Base-by-base conservation (phyloP, 2,329 filamentous ascomycete genomes). In the Paradendryphiella salina region DNA sequence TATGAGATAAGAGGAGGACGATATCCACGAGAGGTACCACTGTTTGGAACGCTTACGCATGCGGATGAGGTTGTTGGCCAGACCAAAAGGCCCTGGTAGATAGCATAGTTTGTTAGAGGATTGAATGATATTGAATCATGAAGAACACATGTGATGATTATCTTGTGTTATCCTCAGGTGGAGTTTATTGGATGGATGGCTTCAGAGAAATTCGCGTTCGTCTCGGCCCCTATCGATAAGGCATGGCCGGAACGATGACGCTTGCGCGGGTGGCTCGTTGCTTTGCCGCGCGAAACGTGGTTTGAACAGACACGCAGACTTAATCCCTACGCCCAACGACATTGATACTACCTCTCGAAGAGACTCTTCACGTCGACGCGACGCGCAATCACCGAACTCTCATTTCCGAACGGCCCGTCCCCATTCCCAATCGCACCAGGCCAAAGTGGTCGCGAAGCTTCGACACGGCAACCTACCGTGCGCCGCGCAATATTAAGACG, bases 11-110 rank as follows among this genome's bases (percentile, higher is more conserved):
- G 55, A 57, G 46, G 52, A 40, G 44, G 55, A 56, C 40, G 59
- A 61, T 61, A 61, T 59, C 52, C 51, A 56, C 29, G 49, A 52
- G 41, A 55, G 53, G 53, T 53, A 55, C 41, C 38, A 34, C 50
- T 53, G 52, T 43, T 52, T 49, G 57, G 52, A 54, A 54, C 52
- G 50, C 59, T 50, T 53, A 58, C 43, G 36, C 40, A 20, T 51
- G 32, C 23, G 47, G 39, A 43, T 32, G 37, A 43, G 11, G 33
- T 31, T 44, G 46, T 51, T 37, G 40, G 17, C 37, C 26, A 15
- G 45, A 17, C 47, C 29, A 13, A 44, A 39, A 49, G 32, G 28
- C 29, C 38, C 34, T 28, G 50, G 50, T 63, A 62, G 62, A 60
- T 65, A 65, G 62, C 46, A 52, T 52, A 44, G 50, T 46, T 41